phyloP scores from a whole-genome alignment of 495 filamentous ascomycete genomes.

The Usnea hakonensis region DNA sequence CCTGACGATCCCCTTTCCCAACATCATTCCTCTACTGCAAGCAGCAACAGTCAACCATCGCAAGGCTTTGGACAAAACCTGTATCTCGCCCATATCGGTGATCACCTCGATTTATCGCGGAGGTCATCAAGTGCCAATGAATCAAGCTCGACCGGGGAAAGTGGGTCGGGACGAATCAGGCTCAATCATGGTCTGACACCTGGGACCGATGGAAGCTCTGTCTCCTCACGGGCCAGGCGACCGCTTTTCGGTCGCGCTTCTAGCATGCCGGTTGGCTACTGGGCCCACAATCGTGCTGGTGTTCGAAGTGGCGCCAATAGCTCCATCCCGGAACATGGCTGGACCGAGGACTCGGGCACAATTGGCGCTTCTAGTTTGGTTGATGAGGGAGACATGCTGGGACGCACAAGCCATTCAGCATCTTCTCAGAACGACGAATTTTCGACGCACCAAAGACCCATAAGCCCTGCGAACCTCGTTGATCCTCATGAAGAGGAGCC shows the following conservation, averaged over 20 bases:
- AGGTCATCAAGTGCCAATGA: not conserved
- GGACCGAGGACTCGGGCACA: not conserved
- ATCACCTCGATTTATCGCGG: not conserved
- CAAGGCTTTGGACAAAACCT: not conserved
- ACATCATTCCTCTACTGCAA: not conserved
- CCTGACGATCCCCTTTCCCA: not conserved
- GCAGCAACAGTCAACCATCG: constrained; percentile 5
- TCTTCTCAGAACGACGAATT: not conserved
- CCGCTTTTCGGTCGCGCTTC: not conserved
- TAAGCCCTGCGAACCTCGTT: not conserved
- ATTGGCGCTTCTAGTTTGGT: not conserved
- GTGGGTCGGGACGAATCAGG: not conserved
- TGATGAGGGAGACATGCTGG: not conserved
- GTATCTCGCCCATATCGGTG: not conserved
- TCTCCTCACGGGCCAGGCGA: not conserved
- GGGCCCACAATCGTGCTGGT: not conserved
- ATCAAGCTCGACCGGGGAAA: not conserved
- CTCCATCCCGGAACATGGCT: not conserved
- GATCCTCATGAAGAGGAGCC: not conserved
- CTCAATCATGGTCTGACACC: not conserved
- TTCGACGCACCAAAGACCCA: not conserved
- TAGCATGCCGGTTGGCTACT: not conserved
- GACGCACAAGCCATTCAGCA: not conserved
- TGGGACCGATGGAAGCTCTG: not conserved
- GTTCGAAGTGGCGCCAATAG: not conserved